phyloP scores from a whole-genome alignment of 805 yeast genomes.

The Metschnikowia koreensis region DNA sequence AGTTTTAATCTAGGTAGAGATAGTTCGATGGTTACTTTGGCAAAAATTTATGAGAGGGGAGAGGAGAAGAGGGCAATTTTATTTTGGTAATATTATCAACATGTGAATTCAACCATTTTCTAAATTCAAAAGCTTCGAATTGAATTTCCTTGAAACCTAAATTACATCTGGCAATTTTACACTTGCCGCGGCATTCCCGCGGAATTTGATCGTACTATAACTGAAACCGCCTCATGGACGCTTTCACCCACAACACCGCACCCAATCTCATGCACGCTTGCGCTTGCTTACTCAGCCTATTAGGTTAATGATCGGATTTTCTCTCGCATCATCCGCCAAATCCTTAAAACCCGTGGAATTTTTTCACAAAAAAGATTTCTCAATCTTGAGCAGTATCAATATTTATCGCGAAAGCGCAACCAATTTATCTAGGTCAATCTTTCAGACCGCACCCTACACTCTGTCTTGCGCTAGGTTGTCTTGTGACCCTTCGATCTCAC shows the following conservation, averaged over 20 bases:
- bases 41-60: too few species aligned
- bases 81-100: too few species aligned
- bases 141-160: too few species aligned
- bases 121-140: too few species aligned
- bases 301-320: background rate
- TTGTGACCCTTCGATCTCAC: background rate
- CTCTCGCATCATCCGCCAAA: background rate
- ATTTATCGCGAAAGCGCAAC: background rate
- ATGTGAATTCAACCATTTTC: too few species aligned
- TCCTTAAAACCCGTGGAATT: background rate
- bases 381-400: background rate
- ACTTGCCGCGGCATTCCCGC: constrained; percentile 4
- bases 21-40: too few species aligned
- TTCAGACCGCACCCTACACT: background rate
- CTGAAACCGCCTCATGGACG: background rate
- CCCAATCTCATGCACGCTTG: constrained; percentile 8
- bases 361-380: background rate
- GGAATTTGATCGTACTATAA: background rate
- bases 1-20: too few species aligned
- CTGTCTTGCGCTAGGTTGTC: background rate
- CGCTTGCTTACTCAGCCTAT: constrained; percentile 7
- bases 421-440: background rate
- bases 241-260: constrained; percentile 2
- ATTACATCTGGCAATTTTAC: background rate
- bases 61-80: too few species aligned